These are phyloP conservation scores for Coemansia sp. DNA, from an alignment of 192 early-diverging fungal genomes.

Conservation along the genomic window DNA sequence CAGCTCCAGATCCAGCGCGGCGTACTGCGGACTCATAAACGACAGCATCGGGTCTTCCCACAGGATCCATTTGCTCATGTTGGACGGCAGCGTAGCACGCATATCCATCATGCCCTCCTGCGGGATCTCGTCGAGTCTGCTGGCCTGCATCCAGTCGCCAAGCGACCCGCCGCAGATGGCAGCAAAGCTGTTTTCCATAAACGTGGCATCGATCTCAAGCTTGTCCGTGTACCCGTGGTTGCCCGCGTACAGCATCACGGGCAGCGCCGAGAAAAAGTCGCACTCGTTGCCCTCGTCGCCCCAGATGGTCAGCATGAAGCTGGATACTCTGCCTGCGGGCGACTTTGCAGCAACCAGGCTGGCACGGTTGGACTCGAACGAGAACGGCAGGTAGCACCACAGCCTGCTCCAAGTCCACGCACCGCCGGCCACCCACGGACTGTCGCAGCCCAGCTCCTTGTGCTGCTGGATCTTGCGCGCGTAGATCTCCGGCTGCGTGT, in stretches of 20 bases:
- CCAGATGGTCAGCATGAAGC: slow-evolving; percentile 86
- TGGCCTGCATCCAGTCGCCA: slow-evolving; percentile 74
- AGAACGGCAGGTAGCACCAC: slow-evolving; percentile 81
- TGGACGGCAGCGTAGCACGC: slow-evolving; percentile 64
- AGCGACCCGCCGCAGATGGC: slow-evolving; percentile 80
- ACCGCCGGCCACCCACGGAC: slow-evolving; percentile 81
- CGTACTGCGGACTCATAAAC: slow-evolving; percentile 81
- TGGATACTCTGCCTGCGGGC: slow-evolving; percentile 58
- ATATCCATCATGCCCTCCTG: slow-evolving; percentile 42
- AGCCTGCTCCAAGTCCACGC: slow-evolving; percentile 86
- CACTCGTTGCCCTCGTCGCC: slow-evolving; percentile 93
- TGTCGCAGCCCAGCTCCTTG: slow-evolving; percentile 72
- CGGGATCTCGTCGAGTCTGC: slow-evolving; percentile 58
- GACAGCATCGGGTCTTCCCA: slow-evolving; percentile 83
- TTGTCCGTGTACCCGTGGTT: slow-evolving; percentile 72
- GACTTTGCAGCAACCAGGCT: slow-evolving; percentile 70
- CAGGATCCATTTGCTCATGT: slow-evolving; percentile 81
- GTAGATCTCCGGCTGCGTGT: slow-evolving; percentile 71
- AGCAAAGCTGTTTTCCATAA: slow-evolving; percentile 66
- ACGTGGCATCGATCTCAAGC: slow-evolving; percentile 60
- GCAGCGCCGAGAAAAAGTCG: slow-evolving; percentile 80
- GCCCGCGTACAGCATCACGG: slow-evolving; percentile 75
- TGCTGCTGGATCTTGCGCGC: slow-evolving; percentile 79
- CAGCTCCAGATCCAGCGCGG: slow-evolving; percentile 63
- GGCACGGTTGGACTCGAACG: slow-evolving; percentile 75